These are phyloP conservation scores for Kuraishia borneana DNA, from an alignment of 805 yeast species.

Conservation along the genomic window DNA sequence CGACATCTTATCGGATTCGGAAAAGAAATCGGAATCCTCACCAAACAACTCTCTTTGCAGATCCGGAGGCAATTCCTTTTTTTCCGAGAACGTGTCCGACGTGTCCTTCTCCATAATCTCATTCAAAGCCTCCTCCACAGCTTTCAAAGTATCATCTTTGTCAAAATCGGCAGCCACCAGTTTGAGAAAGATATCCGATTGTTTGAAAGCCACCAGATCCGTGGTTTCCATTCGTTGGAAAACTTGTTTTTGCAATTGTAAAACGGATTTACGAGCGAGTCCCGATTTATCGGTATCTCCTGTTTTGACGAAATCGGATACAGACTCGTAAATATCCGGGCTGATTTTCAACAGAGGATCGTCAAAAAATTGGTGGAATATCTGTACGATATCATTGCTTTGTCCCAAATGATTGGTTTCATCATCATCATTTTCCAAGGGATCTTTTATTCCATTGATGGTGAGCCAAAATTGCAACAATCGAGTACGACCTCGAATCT, in stretches of 20 bases:
- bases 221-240: slow-evolving; percentile 36
- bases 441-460: slow-evolving; percentile 61
- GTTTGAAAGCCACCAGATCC: slow-evolving; percentile 50
- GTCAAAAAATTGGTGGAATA: slow-evolving; percentile 32
- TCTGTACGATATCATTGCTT: slow-evolving; percentile 39
- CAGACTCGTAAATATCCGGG: slow-evolving; percentile 17
- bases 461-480: slow-evolving; percentile 55
- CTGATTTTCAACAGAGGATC: slow-evolving; percentile 18
- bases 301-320: slow-evolving; percentile 23
- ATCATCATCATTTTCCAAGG: slow-evolving; percentile 42
- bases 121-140: slow-evolving; percentile 58
- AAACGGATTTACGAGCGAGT: slow-evolving; percentile 47
- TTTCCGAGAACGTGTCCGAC: slow-evolving; percentile 7
- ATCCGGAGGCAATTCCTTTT: slow-evolving; percentile 16
- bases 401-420: slow-evolving; percentile 13
- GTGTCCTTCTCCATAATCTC: slow-evolving; percentile 33
- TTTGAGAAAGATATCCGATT: slow-evolving; percentile 43
- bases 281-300: slow-evolving; percentile 22
- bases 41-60: slow-evolving; percentile 22
- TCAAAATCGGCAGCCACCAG: slow-evolving; percentile 31
- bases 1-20: slow-evolving; percentile 1
- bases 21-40: neutral
- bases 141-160: slow-evolving; percentile 30
- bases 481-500: slow-evolving; percentile 29
- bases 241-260: slow-evolving; percentile 45